These are phyloP conservation scores for Spergularia azorica DNA, from an alignment of 179 eudicot genomes.

Conservation along the genomic window DNA sequence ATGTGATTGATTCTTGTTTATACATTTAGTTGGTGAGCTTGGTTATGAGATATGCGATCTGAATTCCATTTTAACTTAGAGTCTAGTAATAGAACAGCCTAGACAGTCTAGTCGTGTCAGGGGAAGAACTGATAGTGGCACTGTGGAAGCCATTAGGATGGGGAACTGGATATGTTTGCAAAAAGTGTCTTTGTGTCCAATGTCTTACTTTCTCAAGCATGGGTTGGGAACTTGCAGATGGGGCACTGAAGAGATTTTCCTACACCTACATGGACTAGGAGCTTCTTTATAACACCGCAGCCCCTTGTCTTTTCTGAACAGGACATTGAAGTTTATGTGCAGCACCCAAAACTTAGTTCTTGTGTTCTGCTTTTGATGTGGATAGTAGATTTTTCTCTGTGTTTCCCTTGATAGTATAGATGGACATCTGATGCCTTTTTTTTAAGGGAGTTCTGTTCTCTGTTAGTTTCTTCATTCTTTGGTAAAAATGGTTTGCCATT, in stretches of 20 bases:
- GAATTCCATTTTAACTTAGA: neutral
- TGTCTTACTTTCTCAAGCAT: neutral
- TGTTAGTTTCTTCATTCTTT: neutral
- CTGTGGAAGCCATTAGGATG: neutral
- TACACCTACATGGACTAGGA: neutral
- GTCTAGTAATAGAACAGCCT: neutral
- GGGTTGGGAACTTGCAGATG: neutral
- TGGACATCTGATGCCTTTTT: neutral
- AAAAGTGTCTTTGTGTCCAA: neutral
- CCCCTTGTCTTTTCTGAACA: neutral
- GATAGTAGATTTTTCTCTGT: neutral
- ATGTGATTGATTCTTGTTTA: neutral
- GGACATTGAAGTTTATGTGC: neutral
- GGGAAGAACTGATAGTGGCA: neutral
- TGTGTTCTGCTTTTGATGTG: neutral
- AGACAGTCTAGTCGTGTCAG: neutral
- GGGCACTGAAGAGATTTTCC: neutral
- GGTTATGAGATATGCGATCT: neutral
- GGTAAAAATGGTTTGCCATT: neutral
- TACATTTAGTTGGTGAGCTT: neutral
- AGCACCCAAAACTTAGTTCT: neutral
- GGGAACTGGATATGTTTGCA: neutral
- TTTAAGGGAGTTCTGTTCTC: neutral
- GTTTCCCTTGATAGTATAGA: neutral
- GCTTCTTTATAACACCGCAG: neutral